A percentile compares a stretch with the other conserved stretches of the same genome.
These are phyloP conservation scores for Yamadazyma trypodendri DNA, from an alignment of 1,139 yeast genomes.

Conservation along the genomic window DNA sequence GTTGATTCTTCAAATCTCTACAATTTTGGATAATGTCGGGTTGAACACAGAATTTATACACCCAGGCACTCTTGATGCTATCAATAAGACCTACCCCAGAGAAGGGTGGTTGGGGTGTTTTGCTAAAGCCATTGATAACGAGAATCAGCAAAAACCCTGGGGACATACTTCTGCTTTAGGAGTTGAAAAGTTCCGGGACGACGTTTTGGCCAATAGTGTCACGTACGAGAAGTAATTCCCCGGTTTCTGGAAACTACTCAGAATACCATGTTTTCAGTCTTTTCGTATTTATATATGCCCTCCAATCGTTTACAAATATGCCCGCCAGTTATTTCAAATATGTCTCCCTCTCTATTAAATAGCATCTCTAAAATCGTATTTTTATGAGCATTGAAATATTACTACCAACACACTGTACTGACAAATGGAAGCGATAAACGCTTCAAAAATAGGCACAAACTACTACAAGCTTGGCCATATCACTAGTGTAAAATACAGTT, in stretches of 20 bases:
- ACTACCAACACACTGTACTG: background rate
- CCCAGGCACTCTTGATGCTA: conserved; percentile 27
- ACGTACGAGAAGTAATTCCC: conserved; percentile 24
- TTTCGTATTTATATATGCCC: no score
- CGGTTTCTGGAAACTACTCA: no score
- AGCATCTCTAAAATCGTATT: no score
- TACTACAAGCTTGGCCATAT: conserved; percentile 44
- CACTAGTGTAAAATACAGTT: conserved; percentile 27
- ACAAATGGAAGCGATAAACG: conserved; percentile 14
- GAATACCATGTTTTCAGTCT: no score
- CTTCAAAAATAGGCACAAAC: conserved; percentile 35
- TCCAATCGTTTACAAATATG: no score
- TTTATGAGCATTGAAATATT: no score
- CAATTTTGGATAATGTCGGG: conserved; percentile 41
- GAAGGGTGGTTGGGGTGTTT: conserved; percentile 37
- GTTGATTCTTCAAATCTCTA: conserved; percentile 33
- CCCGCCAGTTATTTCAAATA: no score
- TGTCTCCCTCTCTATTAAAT: no score
- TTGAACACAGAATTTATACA: conserved; percentile 30
- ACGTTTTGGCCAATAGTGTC: conserved; percentile 28
- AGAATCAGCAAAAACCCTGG: conserved; percentile 24
- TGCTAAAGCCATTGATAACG: conserved; percentile 35
- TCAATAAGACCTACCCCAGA: conserved; percentile 27
- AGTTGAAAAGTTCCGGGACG: conserved; percentile 27
- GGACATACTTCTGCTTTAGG: conserved; percentile 40